These are phyloP conservation scores for Naganishia randhawae DNA, from an alignment of 768 basidiomycete species.

Conservation along the genomic window DNA sequence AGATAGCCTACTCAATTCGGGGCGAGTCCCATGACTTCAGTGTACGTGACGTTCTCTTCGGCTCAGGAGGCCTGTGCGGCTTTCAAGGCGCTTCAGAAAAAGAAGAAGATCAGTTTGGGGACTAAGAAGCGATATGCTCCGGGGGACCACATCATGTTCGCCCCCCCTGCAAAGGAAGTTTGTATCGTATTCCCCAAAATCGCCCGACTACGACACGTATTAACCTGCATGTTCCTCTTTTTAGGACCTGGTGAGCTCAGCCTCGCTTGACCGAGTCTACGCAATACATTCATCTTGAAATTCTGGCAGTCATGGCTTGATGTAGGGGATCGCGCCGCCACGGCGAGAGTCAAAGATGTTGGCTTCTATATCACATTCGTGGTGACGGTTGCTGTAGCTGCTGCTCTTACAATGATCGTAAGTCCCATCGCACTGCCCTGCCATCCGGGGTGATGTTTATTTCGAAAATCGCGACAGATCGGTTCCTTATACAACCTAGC, in stretches of 20 bases:
- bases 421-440: not conserved
- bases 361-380: not conserved
- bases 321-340: not conserved
- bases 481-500: not conserved
- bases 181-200: not conserved
- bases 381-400: not conserved
- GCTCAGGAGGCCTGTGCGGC: not conserved
- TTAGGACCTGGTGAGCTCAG: not conserved
- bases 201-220: not conserved
- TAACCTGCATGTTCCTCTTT: not conserved
- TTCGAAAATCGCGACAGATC: not conserved
- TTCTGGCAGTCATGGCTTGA: not conserved
- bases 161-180: not conserved
- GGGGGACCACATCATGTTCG: not conserved
- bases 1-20: not conserved
- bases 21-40: not conserved
- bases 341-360: not conserved
- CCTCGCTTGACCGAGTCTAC: not conserved
- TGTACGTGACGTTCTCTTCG: conserved; percentile 4
- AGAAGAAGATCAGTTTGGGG: not conserved
- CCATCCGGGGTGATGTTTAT: not conserved
- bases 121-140: not conserved
- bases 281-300: no score
- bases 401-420: not conserved
- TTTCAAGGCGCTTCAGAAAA: not conserved